phyloP scores from a whole-genome alignment of 1,284 basidiomycete species.

The Singerocomus inundabilis region DNA sequence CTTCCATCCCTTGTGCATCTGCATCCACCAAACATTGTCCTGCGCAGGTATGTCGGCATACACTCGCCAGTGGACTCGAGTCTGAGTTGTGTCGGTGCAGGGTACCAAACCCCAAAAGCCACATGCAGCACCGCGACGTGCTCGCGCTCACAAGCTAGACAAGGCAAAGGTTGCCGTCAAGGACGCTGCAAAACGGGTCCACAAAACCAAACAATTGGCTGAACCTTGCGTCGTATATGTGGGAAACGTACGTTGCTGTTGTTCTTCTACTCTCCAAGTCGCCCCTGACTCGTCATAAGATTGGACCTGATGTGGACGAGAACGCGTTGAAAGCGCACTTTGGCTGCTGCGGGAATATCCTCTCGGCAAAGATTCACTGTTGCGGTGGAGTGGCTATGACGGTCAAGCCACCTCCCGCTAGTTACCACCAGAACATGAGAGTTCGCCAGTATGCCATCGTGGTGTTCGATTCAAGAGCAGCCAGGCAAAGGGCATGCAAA shows the following conservation, averaged over 20 bases:
- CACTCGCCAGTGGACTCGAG: not conserved
- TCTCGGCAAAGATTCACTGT: conserved; percentile 45
- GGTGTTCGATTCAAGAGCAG: conserved; percentile 38
- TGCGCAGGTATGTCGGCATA: conserved; percentile 12
- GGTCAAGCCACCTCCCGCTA: conserved; percentile 26
- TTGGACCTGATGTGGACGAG: conserved; percentile 37
- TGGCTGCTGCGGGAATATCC: conserved; percentile 42
- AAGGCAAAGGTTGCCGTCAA: conserved; percentile 21
- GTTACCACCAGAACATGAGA: conserved; percentile 25
- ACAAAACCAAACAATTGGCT: conserved; percentile 4
- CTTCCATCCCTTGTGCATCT: conserved; percentile 2
- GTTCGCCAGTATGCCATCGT: conserved; percentile 54
- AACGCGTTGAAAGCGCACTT: conserved; percentile 41
- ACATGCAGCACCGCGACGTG: conserved; percentile 7
- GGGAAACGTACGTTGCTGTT: conserved; percentile 50
- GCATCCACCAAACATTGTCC: not conserved
- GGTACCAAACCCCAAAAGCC: conserved; percentile 8
- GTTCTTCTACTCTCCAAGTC: not conserved
- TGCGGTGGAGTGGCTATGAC: conserved; percentile 44
- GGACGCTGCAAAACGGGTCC: conserved; percentile 23
- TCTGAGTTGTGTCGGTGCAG: conserved; percentile 1
- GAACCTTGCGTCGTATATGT: conserved; percentile 46
- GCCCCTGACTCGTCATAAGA: conserved; percentile 19
- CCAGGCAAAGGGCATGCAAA: conserved; percentile 41
- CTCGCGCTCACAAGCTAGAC: conserved; percentile 13